Evolutionary conservation across 108 stramenopile species (phyloP).

Genomic region (Craspedostauros australis): DNA sequence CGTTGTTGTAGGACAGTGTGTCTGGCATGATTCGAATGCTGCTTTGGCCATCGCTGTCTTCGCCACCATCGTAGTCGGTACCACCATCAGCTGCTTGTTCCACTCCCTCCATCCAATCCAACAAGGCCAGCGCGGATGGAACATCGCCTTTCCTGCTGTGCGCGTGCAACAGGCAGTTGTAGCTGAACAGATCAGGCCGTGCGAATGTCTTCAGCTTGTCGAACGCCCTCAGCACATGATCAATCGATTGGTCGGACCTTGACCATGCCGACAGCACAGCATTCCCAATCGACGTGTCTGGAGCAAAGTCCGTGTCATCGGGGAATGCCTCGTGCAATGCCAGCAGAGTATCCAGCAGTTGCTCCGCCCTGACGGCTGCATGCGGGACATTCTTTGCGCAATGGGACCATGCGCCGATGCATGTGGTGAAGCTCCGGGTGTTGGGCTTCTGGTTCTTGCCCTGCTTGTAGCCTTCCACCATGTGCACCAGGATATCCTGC

Average conservation of each 20-base stretch:
- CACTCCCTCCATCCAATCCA: slow-evolving; percentile 20
- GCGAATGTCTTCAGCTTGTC: slow-evolving; percentile 18
- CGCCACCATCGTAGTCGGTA: no score
- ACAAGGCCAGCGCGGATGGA: slow-evolving; percentile 17
- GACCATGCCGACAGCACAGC: slow-evolving; percentile 24
- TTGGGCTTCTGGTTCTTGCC: slow-evolving; percentile 32
- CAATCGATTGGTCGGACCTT: slow-evolving; percentile 2
- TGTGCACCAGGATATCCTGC: slow-evolving; percentile 28
- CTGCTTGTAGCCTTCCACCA: slow-evolving; percentile 33
- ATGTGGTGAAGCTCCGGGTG: slow-evolving; percentile 36
- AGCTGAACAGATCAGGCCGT: slow-evolving; percentile 17
- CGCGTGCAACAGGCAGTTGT: slow-evolving; percentile 36
- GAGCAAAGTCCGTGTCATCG: slow-evolving; percentile 13
- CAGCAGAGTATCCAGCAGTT: slow-evolving; percentile 18
- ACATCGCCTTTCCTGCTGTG: slow-evolving; percentile 39
- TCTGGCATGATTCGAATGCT: no score
- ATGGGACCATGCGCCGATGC: slow-evolving; percentile 45
- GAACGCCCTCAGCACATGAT: slow-evolving; percentile 4
- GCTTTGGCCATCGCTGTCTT: no score
- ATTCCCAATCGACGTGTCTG: slow-evolving; percentile 9
- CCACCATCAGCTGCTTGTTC: no score
- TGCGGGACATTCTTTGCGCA: slow-evolving; percentile 12
- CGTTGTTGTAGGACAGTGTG: no score
- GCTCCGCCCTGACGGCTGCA: slow-evolving; percentile 29
- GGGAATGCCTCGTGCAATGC: slow-evolving; percentile 1